Conservation (phyloP, 2,329 filamentous ascomycete genomes). For the Chrysoporthe cubensis region DNA sequence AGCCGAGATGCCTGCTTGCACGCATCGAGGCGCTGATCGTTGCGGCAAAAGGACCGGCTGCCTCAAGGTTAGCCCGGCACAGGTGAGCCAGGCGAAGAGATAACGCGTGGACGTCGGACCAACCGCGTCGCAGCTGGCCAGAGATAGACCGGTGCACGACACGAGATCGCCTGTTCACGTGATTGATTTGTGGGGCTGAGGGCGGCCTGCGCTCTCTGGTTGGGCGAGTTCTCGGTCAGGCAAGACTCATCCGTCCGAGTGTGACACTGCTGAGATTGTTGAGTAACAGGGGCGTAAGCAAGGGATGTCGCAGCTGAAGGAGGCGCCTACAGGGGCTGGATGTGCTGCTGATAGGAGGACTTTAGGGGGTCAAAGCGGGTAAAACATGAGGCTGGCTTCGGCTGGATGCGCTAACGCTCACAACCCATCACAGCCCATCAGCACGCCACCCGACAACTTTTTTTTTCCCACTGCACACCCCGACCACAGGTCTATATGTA, state of each 20-base stretch:
- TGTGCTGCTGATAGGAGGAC: constrained; percentile 12
- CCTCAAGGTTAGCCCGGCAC: constrained; percentile 24
- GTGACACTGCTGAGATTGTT: constrained; percentile 19
- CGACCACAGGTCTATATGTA: neutral
- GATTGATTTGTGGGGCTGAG: constrained; percentile 11
- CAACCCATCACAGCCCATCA: neutral
- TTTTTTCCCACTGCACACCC: neutral
- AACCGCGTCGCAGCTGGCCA: constrained; percentile 24
- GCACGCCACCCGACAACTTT: constrained; percentile 8
- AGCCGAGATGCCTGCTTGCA: constrained; percentile 6
- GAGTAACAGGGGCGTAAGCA: constrained; percentile 21
- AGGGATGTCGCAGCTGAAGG: constrained; percentile 9
- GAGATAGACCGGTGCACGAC: constrained; percentile 6
- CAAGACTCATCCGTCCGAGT: constrained; percentile 28
- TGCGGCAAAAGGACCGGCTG: constrained; percentile 16
- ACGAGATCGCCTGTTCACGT: constrained; percentile 22
- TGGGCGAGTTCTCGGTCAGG: constrained; percentile 18
- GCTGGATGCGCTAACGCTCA: neutral
- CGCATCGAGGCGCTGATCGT: constrained; percentile 25
- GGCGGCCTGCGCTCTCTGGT: neutral
- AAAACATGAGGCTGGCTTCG: neutral
- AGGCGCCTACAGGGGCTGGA: constrained; percentile 13
- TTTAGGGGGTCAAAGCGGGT: constrained; percentile 5
- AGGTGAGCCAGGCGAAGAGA: constrained; percentile 19
- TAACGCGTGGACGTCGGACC: constrained; percentile 25